A percentile compares a stretch with the other conserved stretches of the same genome.
Conservation (phyloP, 352 stramenopile genomes). For the Thraustochytrium sp. region DNA sequence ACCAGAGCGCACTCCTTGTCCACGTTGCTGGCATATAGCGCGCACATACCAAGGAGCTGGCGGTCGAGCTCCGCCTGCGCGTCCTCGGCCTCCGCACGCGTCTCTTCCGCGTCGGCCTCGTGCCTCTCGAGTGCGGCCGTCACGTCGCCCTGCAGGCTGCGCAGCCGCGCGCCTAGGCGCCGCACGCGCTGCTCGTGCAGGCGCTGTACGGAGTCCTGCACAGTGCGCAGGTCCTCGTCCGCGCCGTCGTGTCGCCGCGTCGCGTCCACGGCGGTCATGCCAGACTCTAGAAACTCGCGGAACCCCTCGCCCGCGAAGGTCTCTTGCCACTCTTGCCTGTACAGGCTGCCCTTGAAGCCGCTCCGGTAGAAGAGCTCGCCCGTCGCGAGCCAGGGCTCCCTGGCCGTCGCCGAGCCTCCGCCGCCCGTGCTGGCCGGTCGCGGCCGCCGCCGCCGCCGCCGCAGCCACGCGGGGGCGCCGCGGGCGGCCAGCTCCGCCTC, state of each 20-base stretch:
- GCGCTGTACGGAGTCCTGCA: background rate
- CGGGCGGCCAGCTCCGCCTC: background rate
- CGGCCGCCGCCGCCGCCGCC: too few species aligned
- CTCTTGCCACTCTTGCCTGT: background rate
- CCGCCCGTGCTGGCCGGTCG: background rate
- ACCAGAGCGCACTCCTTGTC: slow-evolving; percentile 20
- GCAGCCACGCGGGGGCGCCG: too few species aligned
- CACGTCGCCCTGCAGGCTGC: background rate
- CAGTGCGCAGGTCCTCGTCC: background rate
- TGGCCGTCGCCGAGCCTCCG: too few species aligned
- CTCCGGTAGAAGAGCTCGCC: background rate
- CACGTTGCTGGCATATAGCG: background rate
- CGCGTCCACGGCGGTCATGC: background rate
- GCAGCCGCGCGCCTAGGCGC: background rate
- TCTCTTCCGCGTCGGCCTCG: background rate
- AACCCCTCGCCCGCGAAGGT: background rate
- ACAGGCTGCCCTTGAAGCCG: background rate
- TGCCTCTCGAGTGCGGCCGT: background rate
- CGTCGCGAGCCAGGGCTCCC: background rate
- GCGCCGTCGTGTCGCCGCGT: background rate
- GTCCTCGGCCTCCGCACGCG: background rate
- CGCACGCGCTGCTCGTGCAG: background rate
- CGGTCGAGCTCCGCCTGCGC: background rate
- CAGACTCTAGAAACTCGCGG: background rate
- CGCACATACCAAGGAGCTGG: background rate